Base-by-base conservation (phyloP, 169 alveolate genomes). In the Eimeria praecox region DNA sequence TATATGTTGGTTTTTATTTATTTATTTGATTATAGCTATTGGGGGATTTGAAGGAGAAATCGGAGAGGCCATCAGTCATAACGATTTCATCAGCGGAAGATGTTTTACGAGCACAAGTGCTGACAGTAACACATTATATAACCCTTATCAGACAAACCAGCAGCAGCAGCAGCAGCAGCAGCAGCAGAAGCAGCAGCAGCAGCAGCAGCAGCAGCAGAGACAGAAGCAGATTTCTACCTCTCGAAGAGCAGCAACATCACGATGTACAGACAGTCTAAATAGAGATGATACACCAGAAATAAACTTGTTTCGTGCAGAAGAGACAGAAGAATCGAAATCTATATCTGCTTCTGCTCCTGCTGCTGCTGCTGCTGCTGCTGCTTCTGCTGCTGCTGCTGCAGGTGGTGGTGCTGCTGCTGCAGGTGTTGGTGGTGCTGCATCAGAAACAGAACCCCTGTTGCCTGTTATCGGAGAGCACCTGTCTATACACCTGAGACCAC, bases 31-130 rank as follows among this genome's bases (percentile, higher is more conserved):
- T 18, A 54, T 52, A 90, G 95, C 80, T 49, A 56, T 90, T 16
- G 95, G 95, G n/a, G 80, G 80, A 54, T 71, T 73, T 27, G 89
- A 90, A 30, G 78, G 59, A 49, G 95, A 90, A 33, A 14, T 90
- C 1, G 44, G 88, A 73, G 56, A 44, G 59, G 80, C 52, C 14
- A 46, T 90, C 16, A 2, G 62, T 40, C 46, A 69, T 35, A 54
- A 8, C 40, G 95, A 90, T 1, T 90, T 54, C 42, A 33, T 35
- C 56, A 66, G 88, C 64, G 95, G 95, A 16, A 87, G 95, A 5
- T 71, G 56, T 33, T 90, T 90, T 69, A 66, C 71, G 64, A 56
- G 27, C 14, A 83, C 42, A 20, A 35, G 22, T 20, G 49, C 20
- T 38, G 86, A 49, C 56, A 8, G 56, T 12, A 12, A 5, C 56